A percentile compares a stretch with the other conserved stretches of the same genome.
These are phyloP conservation scores for Umbelopsis vinacea DNA, from an alignment of 192 early-diverging fungal genomes.

Conservation along the genomic window DNA sequence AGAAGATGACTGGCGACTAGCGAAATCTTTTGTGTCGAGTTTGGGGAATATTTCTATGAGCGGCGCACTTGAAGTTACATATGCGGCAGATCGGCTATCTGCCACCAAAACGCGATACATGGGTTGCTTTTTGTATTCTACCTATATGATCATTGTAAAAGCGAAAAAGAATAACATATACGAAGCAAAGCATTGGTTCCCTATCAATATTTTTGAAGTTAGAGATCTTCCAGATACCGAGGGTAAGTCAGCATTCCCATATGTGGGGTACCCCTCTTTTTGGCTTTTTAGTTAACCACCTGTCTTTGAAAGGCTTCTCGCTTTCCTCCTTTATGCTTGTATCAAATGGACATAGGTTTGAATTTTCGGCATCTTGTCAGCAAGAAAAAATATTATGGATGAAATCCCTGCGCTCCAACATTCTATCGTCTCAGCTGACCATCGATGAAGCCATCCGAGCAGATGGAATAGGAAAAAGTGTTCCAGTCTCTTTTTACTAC, in stretches of 20 bases:
- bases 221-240: conserved; percentile 50
- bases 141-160: conserved; percentile 63
- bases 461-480: not conserved
- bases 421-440: not conserved
- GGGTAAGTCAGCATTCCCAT: conserved; percentile 19
- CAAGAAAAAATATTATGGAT: conserved; percentile 12
- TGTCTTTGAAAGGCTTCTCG: not conserved
- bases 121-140: conserved; percentile 66
- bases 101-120: conserved; percentile 47
- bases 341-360: not conserved
- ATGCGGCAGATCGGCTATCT: conserved; percentile 29
- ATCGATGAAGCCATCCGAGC: conserved; percentile 1
- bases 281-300: not conserved
- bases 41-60: conserved; percentile 51
- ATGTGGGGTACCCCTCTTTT: too few relatives aligned
- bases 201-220: conserved; percentile 60
- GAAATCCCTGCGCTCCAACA: not conserved
- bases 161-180: conserved; percentile 52
- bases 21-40: conserved; percentile 35
- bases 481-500: conserved; percentile 5
- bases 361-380: conserved; percentile 3
- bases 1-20: conserved; percentile 35
- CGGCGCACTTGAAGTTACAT: conserved; percentile 51
- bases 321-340: not conserved
- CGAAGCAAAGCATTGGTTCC: conserved; percentile 70